Base-by-base conservation (phyloP, 2,329 filamentous ascomycete genomes). In the Cadophora sp. region DNA sequence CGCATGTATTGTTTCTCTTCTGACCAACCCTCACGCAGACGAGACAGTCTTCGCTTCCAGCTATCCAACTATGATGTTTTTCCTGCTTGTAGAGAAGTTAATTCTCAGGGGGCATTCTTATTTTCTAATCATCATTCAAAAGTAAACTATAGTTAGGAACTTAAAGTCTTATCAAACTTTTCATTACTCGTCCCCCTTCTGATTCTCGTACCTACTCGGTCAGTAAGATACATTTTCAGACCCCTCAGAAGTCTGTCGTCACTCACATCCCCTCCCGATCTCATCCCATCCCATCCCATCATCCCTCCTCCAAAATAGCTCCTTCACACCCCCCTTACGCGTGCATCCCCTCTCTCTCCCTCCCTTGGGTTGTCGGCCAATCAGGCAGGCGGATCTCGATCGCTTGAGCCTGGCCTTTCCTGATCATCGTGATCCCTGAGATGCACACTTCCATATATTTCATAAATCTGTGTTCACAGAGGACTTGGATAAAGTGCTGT, bases 281-380 rank as follows among this genome's bases (percentile, higher is more conserved):
- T 24, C 36, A n/a, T 4, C 18, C 27, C 27, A 45, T 16, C 20
- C 16, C 27, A 30, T 33, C 13, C 41, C 36, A n/a, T 4, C 18
- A 6, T 27, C 36, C 56, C 41, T 55, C 3, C 24, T 55, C 39
- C 20, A 18, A 20, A 41, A 27, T 59, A 45, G 36, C 39, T 30
- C 36, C 53, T 30, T 56, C 33, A 22, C 53, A 56, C 53, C 53
- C 33, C 56, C 56, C 39, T 45, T 59, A 30, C 36, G 39, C 30
- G 33, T 41, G 33, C 53, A 58, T 30, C 22, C 53, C 53, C 39
- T 58, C 53, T 33, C 53, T 58, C 24, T 30, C 22, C 53, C 53
- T 24, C 41, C 53, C 53, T 33, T 58, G 24, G 20, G 24, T 36
- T 45, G 24, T 45, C 16, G 20, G 7, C 56, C 56, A 45, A 59